Base-by-base conservation (phyloP, 2,329 filamentous ascomycete species). In the Fusarium chuoi region DNA sequence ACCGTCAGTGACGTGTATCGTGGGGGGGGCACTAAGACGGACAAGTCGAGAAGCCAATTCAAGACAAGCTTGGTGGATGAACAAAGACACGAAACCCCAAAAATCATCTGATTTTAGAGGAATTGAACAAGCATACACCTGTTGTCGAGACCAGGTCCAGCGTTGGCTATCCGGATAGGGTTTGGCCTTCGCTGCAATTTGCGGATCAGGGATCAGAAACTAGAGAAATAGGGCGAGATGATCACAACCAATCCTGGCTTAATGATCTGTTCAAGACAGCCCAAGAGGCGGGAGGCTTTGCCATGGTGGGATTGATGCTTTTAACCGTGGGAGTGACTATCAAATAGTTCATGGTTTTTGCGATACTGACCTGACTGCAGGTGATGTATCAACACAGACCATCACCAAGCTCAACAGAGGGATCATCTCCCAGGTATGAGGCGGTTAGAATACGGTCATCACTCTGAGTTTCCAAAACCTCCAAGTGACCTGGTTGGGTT, bases 1-100 rank as follows among this genome's bases (percentile, higher is more conserved):
- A 58, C 57, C 54, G 49, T 45, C 56, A 59, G 59, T 72, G 71
- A 74, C 71, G 71, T 73, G 71, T 68, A 51, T 71, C 62, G 67
- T 74, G 71, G 71, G 71, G 69, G 70, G 39, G 10, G 10, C 39
- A 52, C 67, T 56, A 67, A 51, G 54, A 12, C 24, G 13, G 46
- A 52, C 20, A 54, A 48, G 49, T 57, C 26, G 28, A 55, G 42
- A 65, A 54, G 26, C 41, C 28, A 61, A 56, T 38, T 68, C 62
- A 38, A 65, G 65, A 61, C 65, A 65, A 65, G 63, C 56, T 42
- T 61, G 57, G 51, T 61, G 65, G 55, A 38, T 62, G 36, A 54
- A 33, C 33, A 51, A 33, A 59, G 65, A 57, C 35, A 62, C 24
- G 17, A 62, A 52, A 33, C 51, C 46, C 33, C 24, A 28, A 57